phyloP scores from a whole-genome alignment of 164 flowering plant genomes.

The Tinospora cordifolia region DNA sequence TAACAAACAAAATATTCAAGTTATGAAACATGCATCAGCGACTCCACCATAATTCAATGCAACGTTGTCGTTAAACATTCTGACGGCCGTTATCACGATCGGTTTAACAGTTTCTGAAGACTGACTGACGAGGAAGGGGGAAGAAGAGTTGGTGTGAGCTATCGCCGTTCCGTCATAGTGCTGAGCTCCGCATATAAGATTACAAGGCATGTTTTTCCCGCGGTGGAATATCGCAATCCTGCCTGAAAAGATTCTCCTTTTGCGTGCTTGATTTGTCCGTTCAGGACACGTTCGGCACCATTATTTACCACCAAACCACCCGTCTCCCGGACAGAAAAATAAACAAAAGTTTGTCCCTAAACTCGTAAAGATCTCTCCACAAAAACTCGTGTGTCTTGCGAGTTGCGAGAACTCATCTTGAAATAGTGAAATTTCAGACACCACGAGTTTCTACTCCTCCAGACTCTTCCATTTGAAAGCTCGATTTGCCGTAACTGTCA shows the following conservation, averaged over 20 bases:
- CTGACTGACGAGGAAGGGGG: too few relatives aligned
- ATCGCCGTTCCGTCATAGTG: too few relatives aligned
- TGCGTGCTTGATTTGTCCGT: not conserved
- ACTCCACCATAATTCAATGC: too few relatives aligned
- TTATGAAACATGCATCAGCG: too few relatives aligned
- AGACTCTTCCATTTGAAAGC: constrained; percentile 13
- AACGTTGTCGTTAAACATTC: too few relatives aligned
- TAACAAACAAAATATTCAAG: too few relatives aligned
- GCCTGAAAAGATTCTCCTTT: not conserved
- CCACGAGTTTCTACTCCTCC: constrained; percentile 16
- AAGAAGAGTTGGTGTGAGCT: too few relatives aligned
- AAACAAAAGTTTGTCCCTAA: not conserved
- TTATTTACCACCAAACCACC: too few relatives aligned
- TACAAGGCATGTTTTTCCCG: not conserved
- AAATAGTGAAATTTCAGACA: constrained; percentile 12
- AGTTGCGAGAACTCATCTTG: not conserved
- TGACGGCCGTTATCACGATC: too few relatives aligned
- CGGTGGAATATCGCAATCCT: not conserved
- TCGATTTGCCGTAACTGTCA: not conserved
- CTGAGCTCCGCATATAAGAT: not conserved
- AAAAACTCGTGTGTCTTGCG: not conserved
- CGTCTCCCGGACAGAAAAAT: not conserved
- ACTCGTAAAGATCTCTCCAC: not conserved
- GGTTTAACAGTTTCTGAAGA: too few relatives aligned
- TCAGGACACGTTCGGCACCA: not conserved